Percentiles rank a stretch among this genome's conserved stretches.
Conservation (phyloP, 148 eudicot species). For the Linanthus parryae region DNA sequence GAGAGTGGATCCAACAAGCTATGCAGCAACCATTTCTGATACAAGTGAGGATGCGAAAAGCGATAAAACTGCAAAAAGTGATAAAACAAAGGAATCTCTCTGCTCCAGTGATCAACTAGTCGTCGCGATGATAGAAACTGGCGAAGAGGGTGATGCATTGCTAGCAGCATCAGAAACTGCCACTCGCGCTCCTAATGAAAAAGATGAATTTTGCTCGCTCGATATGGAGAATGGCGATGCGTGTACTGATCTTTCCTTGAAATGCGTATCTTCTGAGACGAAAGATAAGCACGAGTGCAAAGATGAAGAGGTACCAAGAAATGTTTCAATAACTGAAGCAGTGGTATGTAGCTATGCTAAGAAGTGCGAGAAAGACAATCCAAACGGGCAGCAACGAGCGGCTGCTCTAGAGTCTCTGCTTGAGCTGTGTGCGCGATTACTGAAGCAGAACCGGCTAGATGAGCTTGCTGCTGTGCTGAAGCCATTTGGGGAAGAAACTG, state of each 20-base stretch:
- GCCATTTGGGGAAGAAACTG: conserved; percentile 80
- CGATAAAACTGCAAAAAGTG: conserved; percentile 29
- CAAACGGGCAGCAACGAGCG: conserved; percentile 53
- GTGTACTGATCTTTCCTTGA: background rate
- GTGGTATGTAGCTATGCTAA: conserved; percentile 22
- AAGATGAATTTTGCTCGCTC: conserved; percentile 4
- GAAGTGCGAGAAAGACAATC: conserved; percentile 31
- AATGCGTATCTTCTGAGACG: background rate
- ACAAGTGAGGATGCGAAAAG: conserved; percentile 42
- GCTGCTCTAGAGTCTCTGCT: conserved; percentile 85
- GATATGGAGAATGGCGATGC: background rate
- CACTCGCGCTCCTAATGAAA: conserved; percentile 13
- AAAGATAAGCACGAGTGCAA: conserved; percentile 14
- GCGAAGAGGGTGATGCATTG: conserved; percentile 9
- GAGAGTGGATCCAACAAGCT: conserved; percentile 77
- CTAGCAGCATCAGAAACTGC: conserved; percentile 17
- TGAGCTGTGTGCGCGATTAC: conserved; percentile 74
- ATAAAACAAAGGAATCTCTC: conserved; percentile 15
- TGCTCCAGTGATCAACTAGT: conserved; percentile 15
- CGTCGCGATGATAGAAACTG: conserved; percentile 6
- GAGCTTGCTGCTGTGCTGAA: conserved; percentile 69
- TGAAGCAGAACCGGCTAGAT: conserved; percentile 66
- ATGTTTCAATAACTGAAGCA: conserved; percentile 20
- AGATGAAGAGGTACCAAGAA: conserved; percentile 17
- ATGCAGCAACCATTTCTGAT: conserved; percentile 32